Percentiles rank a stretch among this genome's conserved stretches.
Conservation (phyloP, 2,329 filamentous ascomycete species). For the Biscogniauxia sp. region DNA sequence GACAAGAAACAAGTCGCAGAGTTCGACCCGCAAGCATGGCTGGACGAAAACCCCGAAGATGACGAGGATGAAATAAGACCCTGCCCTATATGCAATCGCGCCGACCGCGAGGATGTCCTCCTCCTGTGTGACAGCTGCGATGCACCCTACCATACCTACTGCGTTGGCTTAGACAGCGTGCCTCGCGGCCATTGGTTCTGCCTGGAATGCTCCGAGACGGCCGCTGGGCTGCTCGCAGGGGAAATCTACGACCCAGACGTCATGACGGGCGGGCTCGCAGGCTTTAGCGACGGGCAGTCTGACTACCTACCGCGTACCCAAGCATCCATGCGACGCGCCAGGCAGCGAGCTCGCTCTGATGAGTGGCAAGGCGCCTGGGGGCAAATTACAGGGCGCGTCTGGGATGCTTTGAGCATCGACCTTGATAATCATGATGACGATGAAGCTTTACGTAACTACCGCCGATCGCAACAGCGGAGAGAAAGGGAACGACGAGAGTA, state of each 20-base stretch:
- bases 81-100: slow-evolving; percentile 80
- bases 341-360: slow-evolving; percentile 65
- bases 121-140: slow-evolving; percentile 92
- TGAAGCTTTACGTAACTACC: slow-evolving; percentile 50
- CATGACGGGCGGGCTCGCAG: slow-evolving; percentile 15
- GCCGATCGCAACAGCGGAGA: slow-evolving; percentile 50
- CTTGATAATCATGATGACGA: slow-evolving; percentile 86
- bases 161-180: slow-evolving; percentile 75
- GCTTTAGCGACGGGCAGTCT: slow-evolving; percentile 28
- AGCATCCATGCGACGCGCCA: slow-evolving; percentile 53
- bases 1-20: slow-evolving; percentile 89
- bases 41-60: slow-evolving; percentile 70
- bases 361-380: slow-evolving; percentile 90
- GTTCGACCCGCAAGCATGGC: slow-evolving; percentile 73
- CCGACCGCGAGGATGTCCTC: slow-evolving; percentile 79
- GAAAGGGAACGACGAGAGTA: slow-evolving; percentile 56
- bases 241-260: slow-evolving; percentile 34
- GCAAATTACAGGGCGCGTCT: slow-evolving; percentile 58
- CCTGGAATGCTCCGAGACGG: slow-evolving; percentile 62
- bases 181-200: slow-evolving; percentile 87
- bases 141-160: slow-evolving; percentile 86
- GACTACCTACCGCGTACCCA: slow-evolving; percentile 54
- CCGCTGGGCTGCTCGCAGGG: slow-evolving; percentile 46
- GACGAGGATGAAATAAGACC: slow-evolving; percentile 64
- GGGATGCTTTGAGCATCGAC: slow-evolving; percentile 70